A percentile compares a stretch with the other conserved stretches of the same genome.
phyloP scores from a whole-genome alignment of 2,329 filamentous ascomycete genomes.

The Penicillium sp. region DNA sequence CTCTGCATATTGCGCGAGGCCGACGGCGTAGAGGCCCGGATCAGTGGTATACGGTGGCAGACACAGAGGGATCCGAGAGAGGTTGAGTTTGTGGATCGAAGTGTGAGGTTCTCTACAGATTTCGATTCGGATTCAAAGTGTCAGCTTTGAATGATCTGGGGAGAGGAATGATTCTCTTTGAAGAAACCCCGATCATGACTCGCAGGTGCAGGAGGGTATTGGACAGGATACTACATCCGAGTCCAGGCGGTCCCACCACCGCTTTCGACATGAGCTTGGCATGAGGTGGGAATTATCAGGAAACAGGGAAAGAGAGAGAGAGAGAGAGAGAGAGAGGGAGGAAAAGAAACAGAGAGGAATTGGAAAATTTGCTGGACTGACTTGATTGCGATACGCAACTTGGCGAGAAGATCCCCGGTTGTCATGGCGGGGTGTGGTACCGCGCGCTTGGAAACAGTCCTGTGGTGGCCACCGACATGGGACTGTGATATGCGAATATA shows the following conservation, averaged over 20 bases:
- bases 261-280: no score
- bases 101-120: conserved; percentile 9
- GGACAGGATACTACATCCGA: no score
- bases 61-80: conserved; percentile 9
- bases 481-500: background rate
- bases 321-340: background rate
- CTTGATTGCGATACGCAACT: conserved; percentile 9
- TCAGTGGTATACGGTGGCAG: conserved; percentile 2
- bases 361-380: background rate
- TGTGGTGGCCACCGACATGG: background rate
- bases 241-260: no score
- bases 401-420: conserved; percentile 6
- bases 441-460: background rate
- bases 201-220: no score
- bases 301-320: background rate
- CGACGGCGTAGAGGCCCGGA: conserved; percentile 5
- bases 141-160: no score
- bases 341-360: background rate
- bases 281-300: no score
- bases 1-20: conserved; percentile 12
- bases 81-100: conserved; percentile 10
- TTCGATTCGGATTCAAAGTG: no score
- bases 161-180: no score
- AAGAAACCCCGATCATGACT: no score
- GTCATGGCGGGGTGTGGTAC: conserved; percentile 5